Conservation (phyloP, 345 rosid species). For the Eucalyptus camaldulensis region DNA sequence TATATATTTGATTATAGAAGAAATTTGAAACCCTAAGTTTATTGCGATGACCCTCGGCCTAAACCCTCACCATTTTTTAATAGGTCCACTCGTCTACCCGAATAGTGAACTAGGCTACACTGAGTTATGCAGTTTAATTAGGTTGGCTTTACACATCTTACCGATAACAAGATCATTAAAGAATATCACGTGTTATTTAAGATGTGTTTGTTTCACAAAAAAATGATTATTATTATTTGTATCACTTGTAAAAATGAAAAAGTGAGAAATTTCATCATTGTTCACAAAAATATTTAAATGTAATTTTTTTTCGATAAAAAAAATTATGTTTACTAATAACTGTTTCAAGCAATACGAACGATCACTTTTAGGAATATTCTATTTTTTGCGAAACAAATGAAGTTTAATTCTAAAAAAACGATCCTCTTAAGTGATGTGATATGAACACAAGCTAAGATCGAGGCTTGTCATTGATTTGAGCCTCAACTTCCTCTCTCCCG, state of each 20-base stretch:
- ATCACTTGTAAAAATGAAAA: no score
- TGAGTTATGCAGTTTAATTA: background rate
- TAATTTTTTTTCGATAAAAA: no score
- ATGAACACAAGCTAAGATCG: no score
- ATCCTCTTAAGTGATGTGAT: no score
- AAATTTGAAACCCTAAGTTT: background rate
- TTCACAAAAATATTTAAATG: no score
- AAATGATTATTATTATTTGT: no score
- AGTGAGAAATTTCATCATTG: no score
- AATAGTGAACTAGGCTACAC: background rate
- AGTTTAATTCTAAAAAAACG: background rate
- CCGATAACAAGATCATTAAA: background rate
- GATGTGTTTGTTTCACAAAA: no score
- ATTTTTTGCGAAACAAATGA: fast-evolving
- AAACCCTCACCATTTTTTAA: background rate
- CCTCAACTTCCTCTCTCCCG: no score
- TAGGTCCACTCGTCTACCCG: background rate
- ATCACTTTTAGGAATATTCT: background rate
- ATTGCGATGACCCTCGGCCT: background rate
- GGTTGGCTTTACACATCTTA: background rate
- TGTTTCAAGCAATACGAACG: fast-evolving
- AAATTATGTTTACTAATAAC: background rate
- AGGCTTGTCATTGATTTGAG: no score
- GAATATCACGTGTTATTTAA: no score
- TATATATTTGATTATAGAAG: background rate